Evolutionary conservation across 2,329 filamentous ascomycete genomes (phyloP), one percentile per base, ranked within the genome.

Genomic region (Bipolaris gigantea): DNA sequence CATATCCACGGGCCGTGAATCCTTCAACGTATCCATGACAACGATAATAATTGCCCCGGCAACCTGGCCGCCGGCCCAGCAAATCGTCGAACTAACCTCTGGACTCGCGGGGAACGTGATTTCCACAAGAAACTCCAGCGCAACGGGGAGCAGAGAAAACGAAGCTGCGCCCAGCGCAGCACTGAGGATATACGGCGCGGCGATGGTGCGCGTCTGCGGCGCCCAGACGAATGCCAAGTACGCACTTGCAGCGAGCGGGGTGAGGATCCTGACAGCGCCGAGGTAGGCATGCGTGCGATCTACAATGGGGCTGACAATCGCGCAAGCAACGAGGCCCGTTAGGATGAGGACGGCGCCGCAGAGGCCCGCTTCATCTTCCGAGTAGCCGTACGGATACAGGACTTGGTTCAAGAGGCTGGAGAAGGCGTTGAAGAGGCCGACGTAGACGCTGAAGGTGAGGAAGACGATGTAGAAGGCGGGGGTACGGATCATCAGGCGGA

Each of bases 341-440:
- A 96, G 81, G 70, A 97, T 97, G 32, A 97, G 83, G 8, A 97
- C 75, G 0, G 89, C 94, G 60, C 94, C 94, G 10, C 88, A 91
- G 66, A 97, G 92, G 32, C 94, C 94, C 19, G 93, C 90, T 51
- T 96, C 83, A 60, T 88, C 88, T 72, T 96, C 89, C 55, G 79
- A 83, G 81, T 91, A 96, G 66, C 85, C 89, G 76, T 97, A 93
- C 0, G 94, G 94, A 35, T 84, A 79, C 60, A 97, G 83, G 71
- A 97, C 90, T 71, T 97, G 93, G 77, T 93, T 96, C 9, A 97
- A 81, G 1, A 97, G 84, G 1, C 89, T 89, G 45, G 92, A 95
- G 62, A 92, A 80, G 62, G 89, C 89, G 81, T 97, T 97, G 85
- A 99, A 99, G 78, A 94, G 88, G 65, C 89, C 92, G 57, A 96